Base-by-base conservation (phyloP, 441 rosid genomes). In the Metrosideros polymorpha region DNA sequence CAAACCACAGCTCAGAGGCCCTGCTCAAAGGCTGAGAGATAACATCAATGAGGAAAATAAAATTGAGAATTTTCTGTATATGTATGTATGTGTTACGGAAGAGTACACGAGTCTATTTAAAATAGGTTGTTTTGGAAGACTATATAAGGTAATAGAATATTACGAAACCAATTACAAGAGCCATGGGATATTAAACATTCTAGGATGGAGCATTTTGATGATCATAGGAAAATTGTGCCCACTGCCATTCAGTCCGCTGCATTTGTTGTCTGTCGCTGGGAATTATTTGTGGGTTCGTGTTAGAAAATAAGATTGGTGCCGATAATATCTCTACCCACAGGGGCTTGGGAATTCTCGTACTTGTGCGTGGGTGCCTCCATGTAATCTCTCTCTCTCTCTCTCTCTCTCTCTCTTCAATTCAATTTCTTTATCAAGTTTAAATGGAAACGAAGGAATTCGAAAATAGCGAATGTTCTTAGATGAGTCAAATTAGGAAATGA, bases 321-420 rank as follows among this genome's bases (percentile, higher is more conserved):
- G 32, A n/a, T 13, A 82, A 89, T 59, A 96, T 97, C 49, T 87
- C 94, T 24, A 90, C 90, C 12, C 99, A 96, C 91, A 94, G 91
- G 87, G 92, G 85, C 63, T n/a, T 57, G 63, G 50, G 63, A 56
- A 57, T 57, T 17, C 6, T 27, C 30, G 5, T 57, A n/a, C 17
- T 57, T 57, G 32, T 57, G 0, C 18, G 13, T 3, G 18, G 8
- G 32, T 57, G 7, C 71, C 39, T 59, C 71, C 22, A 15, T 2
- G 18, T 94, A 84, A n/a, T 82, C 39, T 29, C 71, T n/a, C 53
- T 51, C 53, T 51, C 14, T 47, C 50, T 47, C n/a, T n/a, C n/a
- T n/a, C n/a, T n/a, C n/a, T n/a, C 53, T 51, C 66, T 14, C 35
- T 59, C 22, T 59, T 59, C 9, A 59, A 59, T 7, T 59, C 71